Base-by-base conservation (phyloP, 192 early-diverging fungal genomes). In the Coemansia sp. region DNA sequence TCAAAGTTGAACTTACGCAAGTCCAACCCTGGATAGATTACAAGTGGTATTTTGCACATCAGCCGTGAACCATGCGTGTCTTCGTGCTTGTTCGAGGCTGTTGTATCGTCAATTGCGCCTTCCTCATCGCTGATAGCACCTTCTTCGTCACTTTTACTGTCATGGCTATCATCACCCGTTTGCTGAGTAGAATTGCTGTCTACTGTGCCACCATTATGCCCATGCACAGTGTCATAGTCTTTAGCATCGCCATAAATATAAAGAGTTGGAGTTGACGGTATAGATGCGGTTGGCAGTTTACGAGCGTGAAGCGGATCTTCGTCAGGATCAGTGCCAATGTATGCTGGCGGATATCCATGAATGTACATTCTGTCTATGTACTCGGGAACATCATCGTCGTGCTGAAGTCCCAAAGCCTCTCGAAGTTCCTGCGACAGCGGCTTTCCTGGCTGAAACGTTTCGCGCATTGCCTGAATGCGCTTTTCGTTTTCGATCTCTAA, bases 301-400 rank as follows among this genome's bases (percentile, higher is more conserved):
- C 59, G 49, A 11, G 60, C 59, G 11, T n/a, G 23, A 53, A 76
- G 31, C 8, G 73, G 73, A 16, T 76, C 67, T 43, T 76, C 63
- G 11, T 32, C 56, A 15, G 43, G 38, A 5, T 46, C 26, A 38
- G 17, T 46, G 21, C 73, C 73, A 15, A 76, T 37, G 28, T 76
- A 76, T 11, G 67, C 73, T 0, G 73, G 67, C 48, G 73, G 73
- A 32, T 76, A 76, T 9, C 73, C 73, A 37, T 58, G 42, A 11
- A 32, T 40, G 18, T 63, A 60, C 59, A 76, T 76, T 37, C 67
- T 65, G 15, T 59, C 41, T 10, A 76, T 23, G 12, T 65, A 76
- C 20, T 58, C 59, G 3, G 73, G 67, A n/a, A 68, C 48, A 7
- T 66, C 62, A 28, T 51, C 48, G 0, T 56, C 56, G 7, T 16